Base-by-base conservation (phyloP, 2,329 filamentous ascomycete genomes). In the Cucurbitaria berberidis region DNA sequence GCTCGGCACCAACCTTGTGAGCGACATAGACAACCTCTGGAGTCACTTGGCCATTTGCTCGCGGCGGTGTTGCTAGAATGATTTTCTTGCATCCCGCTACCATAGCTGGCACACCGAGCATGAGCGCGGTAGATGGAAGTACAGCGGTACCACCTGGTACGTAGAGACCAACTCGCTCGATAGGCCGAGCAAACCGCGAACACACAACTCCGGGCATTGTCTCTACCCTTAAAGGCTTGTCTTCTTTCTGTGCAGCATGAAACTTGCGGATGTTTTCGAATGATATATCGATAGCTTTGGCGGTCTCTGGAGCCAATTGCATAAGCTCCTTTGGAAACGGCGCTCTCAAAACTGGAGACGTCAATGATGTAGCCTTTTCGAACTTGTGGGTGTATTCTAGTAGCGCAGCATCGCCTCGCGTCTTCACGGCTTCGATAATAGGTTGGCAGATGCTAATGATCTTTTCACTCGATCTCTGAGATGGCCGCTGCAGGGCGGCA, bases 171-270 rank as follows among this genome's bases (percentile, higher is more conserved):
- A 99, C 95, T 32, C 92, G 84, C 77, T 98, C 95, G 60, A 99
- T 98, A 0, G 95, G 89, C 18, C 95, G 84, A 11, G 88, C 87
- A 78, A 99, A 98, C 53, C 95, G 91, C 59, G 91, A 96, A 80
- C 95, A 99, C 24, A 95, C 82, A 3, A 99, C 92, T 27, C 95
- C 95, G 0, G 95, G 95, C 95, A 99, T 99, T 1, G 95, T 99
- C 80, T 98, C 93, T 7, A 99, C 91, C 51, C 87, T 78, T 6
- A 99, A 81, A 1, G 91, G 83, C 74, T 91, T 89, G 22, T 90
- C 86, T 62, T 96, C 91, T 69, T 89, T 89, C 69, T 99, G 95
- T 0, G 93, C 93, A 13, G 89, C 85, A 78, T 99, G 95, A 81
- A 99, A 99, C 67, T 89, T 91, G 66, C 86, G 84, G 67, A 99